Evolutionary conservation across 805 yeast genomes (phyloP), one percentile per base, ranked within the genome.

Genomic region (Tetrapisispora namnaoensis): DNA sequence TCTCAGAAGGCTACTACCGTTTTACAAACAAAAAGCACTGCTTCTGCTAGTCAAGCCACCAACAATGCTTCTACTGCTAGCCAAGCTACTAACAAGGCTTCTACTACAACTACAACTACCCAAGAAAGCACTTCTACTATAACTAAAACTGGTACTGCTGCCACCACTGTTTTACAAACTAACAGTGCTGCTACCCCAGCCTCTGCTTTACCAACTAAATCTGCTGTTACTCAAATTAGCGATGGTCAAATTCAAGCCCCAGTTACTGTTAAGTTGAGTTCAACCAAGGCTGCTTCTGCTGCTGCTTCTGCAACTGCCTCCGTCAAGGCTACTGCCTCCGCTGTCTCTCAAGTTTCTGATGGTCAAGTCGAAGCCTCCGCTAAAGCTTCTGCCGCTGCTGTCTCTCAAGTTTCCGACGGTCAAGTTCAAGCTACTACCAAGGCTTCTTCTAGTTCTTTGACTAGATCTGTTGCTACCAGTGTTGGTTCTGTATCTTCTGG

Each of bases 191-290:
- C 28, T 8, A 24, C 28, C 37, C 51, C 51, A 13, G 55, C 50
- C 18, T 36, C 21, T 17, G 21, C 61, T 39, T 49, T 61, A 17
- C 37, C 66, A 37, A 42, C 60, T 39, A 44, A 56, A 28, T 18
- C 63, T 45, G 48, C 59, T 28, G 53, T 50, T 17, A 49, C 80
- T 53, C 83, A 78, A 67, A 78, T 79, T 50, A 73, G 74, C 57
- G 85, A 79, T 56, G 83, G 83, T 60, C 83, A 79, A 53, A 56
- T 69, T 48, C 71, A 70, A 57, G 69, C 65, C 38, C 51, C 60
- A 27, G 54, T 67, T 28, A 67, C 65, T 21, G 66, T 53, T 51
- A 53, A 76, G 22, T 54, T 54, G 39, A 41, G 58, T 17, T 7
- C 51, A 27, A 42, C 49, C 41, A 36, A 36, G 10, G 35, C 35